phyloP scores from a whole-genome alignment of 192 early-diverging fungal genomes.

The Podila minutissima region DNA sequence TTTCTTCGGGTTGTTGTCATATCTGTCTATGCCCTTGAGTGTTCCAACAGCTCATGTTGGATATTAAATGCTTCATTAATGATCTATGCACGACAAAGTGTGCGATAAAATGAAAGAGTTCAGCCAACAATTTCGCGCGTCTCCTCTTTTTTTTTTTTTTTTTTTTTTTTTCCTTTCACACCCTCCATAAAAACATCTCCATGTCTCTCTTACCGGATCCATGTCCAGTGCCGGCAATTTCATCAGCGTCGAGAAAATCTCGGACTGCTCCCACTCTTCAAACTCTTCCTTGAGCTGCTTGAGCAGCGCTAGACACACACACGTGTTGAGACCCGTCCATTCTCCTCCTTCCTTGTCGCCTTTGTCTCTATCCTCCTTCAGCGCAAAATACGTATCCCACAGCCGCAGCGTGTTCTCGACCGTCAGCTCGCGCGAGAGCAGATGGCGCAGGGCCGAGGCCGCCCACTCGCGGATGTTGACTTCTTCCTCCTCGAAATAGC shows the following conservation, averaged over 20 bases:
- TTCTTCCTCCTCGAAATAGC: conserved; percentile 95
- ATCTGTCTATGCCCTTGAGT: background rate
- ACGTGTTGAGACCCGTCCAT: conserved; percentile 26
- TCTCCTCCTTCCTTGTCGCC: background rate
- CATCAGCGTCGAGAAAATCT: conserved; percentile 85
- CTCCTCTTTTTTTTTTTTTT: background rate
- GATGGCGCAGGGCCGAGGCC: conserved; percentile 79
- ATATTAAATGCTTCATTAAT: conserved; percentile 77
- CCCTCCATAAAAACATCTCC: background rate
- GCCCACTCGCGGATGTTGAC: conserved; percentile 88
- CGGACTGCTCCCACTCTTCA: conserved; percentile 91
- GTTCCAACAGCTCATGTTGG: conserved; percentile 70
- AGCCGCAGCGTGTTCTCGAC: conserved; percentile 78
- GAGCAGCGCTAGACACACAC: conserved; percentile 72
- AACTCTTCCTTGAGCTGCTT: conserved; percentile 78
- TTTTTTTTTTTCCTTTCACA: no score
- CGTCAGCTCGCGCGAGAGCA: conserved; percentile 84
- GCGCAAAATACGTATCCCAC: conserved; percentile 89
- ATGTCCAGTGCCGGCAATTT: conserved; percentile 79
- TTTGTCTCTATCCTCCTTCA: background rate
- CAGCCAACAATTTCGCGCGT: background rate
- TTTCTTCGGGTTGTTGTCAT: background rate
- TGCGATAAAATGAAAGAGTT: background rate
- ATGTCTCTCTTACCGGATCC: conserved; percentile 53
- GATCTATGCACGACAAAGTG: conserved; percentile 44